phyloP scores from a whole-genome alignment of 805 yeast genomes.

The Myxozyma mucilagina region DNA sequence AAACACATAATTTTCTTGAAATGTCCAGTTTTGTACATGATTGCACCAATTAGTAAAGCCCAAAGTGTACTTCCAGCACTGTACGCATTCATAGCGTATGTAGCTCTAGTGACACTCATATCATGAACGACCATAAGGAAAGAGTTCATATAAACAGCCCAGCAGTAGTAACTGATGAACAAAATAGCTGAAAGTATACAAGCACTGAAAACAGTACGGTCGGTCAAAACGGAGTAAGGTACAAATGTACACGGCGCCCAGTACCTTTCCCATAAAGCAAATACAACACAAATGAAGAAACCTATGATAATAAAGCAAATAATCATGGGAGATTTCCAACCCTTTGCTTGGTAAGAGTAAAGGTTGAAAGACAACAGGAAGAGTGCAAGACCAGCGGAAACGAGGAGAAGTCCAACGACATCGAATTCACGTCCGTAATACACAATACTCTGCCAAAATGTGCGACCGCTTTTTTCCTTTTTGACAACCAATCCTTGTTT shows the following conservation, averaged over 20 bases:
- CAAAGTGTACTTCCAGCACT: constrained; percentile 44
- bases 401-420: constrained; percentile 41
- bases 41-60: not conserved
- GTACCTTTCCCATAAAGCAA: constrained; percentile 54
- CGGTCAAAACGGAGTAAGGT: constrained; percentile 55
- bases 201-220: constrained; percentile 69
- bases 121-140: not conserved
- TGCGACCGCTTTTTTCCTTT: not conserved
- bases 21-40: not conserved
- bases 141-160: not conserved
- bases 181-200: constrained; percentile 48
- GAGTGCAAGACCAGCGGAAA: constrained; percentile 42
- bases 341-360: constrained; percentile 32
- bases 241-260: constrained; percentile 57
- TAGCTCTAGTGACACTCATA: not conserved
- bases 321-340: constrained; percentile 42
- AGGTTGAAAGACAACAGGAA: constrained; percentile 42
- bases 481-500: not conserved
- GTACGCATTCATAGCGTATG: not conserved
- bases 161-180: constrained; percentile 44
- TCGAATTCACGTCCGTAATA: not conserved
- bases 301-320: constrained; percentile 49
- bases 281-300: constrained; percentile 49
- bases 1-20: not conserved
- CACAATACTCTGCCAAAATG: not conserved